These are phyloP conservation scores for Spongiforma sp. DNA, from an alignment of 1,284 basidiomycete genomes.

Conservation along the genomic window DNA sequence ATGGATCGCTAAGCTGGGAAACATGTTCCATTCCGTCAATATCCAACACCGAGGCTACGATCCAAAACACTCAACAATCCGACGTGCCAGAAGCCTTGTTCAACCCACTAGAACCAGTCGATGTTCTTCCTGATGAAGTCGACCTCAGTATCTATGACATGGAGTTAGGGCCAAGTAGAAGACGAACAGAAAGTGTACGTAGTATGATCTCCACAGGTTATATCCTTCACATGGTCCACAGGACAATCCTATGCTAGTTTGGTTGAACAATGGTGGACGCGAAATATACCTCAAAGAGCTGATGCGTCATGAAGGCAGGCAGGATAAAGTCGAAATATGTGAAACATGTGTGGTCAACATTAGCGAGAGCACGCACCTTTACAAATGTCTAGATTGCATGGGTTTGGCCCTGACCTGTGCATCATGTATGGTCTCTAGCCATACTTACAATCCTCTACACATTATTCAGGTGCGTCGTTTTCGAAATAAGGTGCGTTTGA, in stretches of 20 bases:
- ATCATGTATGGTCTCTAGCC: neutral
- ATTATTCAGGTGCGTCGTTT: neutral
- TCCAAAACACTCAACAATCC: neutral
- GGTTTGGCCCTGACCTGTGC: neutral
- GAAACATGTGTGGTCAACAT: neutral
- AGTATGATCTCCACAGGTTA: neutral
- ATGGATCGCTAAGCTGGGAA: neutral
- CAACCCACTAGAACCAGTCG: neutral
- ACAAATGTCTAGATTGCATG: slow-evolving; percentile 1
- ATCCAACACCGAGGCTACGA: neutral
- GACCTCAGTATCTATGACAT: neutral
- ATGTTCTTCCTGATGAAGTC: neutral
- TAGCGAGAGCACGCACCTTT: neutral
- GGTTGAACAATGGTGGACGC: neutral
- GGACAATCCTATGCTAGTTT: neutral
- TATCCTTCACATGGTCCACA: neutral
- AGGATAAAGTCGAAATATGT: neutral
- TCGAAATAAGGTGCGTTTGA: no score
- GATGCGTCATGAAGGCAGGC: neutral
- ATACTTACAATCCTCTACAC: neutral
- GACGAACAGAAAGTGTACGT: neutral
- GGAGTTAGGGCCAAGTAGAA: neutral
- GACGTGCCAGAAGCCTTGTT: neutral
- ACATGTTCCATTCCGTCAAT: neutral
- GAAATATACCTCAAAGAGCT: neutral